Evolutionary conservation across 2,329 filamentous ascomycete species (phyloP).

Genomic region (Nemania sp.): DNA sequence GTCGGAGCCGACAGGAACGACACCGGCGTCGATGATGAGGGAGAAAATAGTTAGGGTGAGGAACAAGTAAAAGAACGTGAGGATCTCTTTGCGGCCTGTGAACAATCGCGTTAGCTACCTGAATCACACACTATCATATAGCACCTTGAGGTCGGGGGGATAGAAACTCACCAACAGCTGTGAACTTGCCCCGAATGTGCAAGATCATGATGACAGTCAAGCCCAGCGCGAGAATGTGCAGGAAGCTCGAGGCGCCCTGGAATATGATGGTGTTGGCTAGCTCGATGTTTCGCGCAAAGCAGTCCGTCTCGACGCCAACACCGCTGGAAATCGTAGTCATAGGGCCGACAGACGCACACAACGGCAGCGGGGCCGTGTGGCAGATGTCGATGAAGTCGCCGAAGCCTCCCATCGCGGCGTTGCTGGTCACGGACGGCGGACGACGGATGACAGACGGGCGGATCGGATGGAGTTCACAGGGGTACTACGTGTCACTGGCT

Average conservation of each 20-base stretch:
- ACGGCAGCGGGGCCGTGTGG: conserved; percentile 78
- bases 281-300: conserved; percentile 94
- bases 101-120: conserved; percentile 22
- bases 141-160: neutral
- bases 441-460: neutral
- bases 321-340: conserved; percentile 68
- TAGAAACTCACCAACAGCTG: conserved; percentile 86
- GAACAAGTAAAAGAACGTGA: conserved; percentile 96
- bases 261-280: conserved; percentile 99
- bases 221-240: conserved; percentile 85
- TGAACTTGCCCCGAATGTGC: conserved; percentile 96
- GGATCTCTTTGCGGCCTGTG: conserved; percentile 66
- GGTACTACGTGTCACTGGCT: conserved; percentile 1
- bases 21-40: conserved; percentile 88
- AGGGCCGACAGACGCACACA: conserved; percentile 84
- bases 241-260: conserved; percentile 84
- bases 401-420: conserved; percentile 71
- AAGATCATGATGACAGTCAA: conserved; percentile 99
- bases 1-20: conserved; percentile 78
- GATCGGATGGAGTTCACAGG: too few relatives aligned
- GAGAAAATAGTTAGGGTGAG: conserved; percentile 87
- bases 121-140: neutral
- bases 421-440: neutral
- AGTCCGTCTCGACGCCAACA: conserved; percentile 82
- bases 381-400: conserved; percentile 90